Percentiles rank a stretch among this genome's conserved stretches.
Evolutionary conservation across 1,284 basidiomycete genomes (phyloP).

Genomic region (Apiotrichum montevideense): DNA sequence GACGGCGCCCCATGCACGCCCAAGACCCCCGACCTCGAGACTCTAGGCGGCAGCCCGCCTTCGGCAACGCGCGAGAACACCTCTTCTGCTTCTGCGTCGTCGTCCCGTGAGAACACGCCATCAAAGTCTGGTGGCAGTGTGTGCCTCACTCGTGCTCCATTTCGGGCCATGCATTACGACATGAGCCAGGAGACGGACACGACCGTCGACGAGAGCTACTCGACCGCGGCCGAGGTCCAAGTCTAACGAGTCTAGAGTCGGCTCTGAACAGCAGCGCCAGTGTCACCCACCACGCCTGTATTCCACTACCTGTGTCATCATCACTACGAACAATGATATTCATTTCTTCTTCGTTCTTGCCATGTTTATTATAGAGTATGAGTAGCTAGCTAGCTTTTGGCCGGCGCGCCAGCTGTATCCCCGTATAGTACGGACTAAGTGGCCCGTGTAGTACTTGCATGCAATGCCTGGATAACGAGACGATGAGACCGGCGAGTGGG

Average conservation of each 20-base stretch:
- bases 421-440: background rate
- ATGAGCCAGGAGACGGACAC: slow-evolving; percentile 4
- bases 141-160: background rate
- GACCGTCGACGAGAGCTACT: background rate
- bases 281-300: too few relatives aligned
- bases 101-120: background rate
- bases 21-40: slow-evolving; percentile 13
- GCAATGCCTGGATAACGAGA: too few relatives aligned
- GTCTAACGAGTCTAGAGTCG: background rate
- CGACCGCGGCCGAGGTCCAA: background rate
- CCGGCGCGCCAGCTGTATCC: background rate
- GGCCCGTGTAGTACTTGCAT: too few relatives aligned
- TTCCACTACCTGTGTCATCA: too few relatives aligned
- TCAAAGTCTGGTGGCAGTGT: background rate
- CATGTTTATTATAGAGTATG: too few relatives aligned
- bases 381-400: background rate
- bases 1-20: slow-evolving; percentile 10
- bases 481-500: too few relatives aligned
- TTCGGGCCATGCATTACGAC: slow-evolving; percentile 6
- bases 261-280: too few relatives aligned
- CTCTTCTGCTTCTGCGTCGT: background rate
- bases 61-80: background rate
- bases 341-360: too few relatives aligned
- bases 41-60: background rate
- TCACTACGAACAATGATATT: too few relatives aligned